Evolutionary conservation across 805 yeast genomes (phyloP).

Genomic region (Hanseniaspora valbyensis): DNA sequence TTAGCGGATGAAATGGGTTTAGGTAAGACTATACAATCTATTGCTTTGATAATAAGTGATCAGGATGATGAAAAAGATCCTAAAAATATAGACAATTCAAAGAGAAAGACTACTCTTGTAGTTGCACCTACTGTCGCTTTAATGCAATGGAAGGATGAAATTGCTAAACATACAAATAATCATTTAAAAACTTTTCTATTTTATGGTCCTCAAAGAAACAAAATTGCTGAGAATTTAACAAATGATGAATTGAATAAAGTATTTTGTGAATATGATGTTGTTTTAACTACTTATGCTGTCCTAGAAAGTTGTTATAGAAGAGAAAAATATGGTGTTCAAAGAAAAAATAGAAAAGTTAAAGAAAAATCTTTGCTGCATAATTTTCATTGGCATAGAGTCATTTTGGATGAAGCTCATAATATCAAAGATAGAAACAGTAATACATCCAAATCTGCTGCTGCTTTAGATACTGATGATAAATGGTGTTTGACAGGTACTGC

Average conservation of each 20-base stretch:
- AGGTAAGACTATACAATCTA: constrained; percentile 98
- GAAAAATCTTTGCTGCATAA: constrained; percentile 68
- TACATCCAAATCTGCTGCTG: constrained; percentile 85
- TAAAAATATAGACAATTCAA: neutral
- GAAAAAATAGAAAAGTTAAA: constrained; percentile 59
- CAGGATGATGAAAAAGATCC: constrained; percentile 29
- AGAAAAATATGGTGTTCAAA: constrained; percentile 68
- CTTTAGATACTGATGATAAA: constrained; percentile 56
- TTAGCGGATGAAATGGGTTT: constrained; percentile 99
- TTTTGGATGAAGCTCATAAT: constrained; percentile 94
- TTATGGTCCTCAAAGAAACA: constrained; percentile 54
- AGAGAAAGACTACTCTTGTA: constrained; percentile 63
- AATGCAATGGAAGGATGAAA: constrained; percentile 95
- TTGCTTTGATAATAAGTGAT: constrained; percentile 71
- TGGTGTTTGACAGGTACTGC: constrained; percentile 97
- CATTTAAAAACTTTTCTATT: constrained; percentile 56
- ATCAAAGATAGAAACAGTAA: constrained; percentile 90
- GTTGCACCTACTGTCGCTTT: constrained; percentile 98
- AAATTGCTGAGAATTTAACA: constrained; percentile 44
- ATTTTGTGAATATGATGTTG: constrained; percentile 49
- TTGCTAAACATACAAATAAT: constrained; percentile 70
- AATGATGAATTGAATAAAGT: constrained; percentile 40
- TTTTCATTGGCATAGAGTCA: constrained; percentile 68
- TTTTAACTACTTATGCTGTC: constrained; percentile 86
- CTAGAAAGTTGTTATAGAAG: constrained; percentile 77